Conservation (phyloP, 1,139 yeast genomes). For the Zygosaccharomyces sapae region DNA sequence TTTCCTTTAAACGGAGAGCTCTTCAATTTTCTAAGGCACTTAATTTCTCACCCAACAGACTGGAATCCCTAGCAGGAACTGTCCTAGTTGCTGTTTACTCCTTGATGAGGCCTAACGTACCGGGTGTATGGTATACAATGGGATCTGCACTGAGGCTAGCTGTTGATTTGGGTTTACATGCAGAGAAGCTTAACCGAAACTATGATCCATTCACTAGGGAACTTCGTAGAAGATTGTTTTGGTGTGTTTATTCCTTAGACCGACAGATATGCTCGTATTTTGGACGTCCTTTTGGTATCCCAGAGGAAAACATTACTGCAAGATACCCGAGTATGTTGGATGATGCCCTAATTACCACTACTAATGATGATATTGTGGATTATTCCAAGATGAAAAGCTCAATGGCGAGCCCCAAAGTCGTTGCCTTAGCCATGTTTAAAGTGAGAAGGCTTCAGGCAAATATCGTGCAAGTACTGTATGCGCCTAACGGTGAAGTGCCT, state of each 20-base stretch:
- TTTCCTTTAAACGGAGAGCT: slow-evolving; percentile 70
- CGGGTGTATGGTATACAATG: slow-evolving; percentile 89
- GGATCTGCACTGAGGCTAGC: slow-evolving; percentile 78
- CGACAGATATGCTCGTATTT: slow-evolving; percentile 70
- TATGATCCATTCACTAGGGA: slow-evolving; percentile 58
- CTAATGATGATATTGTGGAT: slow-evolving; percentile 32
- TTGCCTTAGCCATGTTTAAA: slow-evolving; percentile 61
- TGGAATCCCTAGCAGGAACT: slow-evolving; percentile 71
- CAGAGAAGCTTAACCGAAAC: slow-evolving; percentile 46
- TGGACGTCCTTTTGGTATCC: slow-evolving; percentile 71
- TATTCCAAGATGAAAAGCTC: slow-evolving; percentile 36
- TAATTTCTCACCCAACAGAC: slow-evolving; percentile 53
- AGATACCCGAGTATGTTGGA: slow-evolving; percentile 71
- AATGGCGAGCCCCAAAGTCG: slow-evolving; percentile 59
- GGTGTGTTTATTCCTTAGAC: slow-evolving; percentile 86
- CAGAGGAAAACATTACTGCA: slow-evolving; percentile 62
- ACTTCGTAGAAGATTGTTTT: slow-evolving; percentile 70
- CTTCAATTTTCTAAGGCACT: slow-evolving; percentile 57
- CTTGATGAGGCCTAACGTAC: slow-evolving; percentile 69
- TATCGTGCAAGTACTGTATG: slow-evolving; percentile 67
- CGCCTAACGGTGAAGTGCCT: slow-evolving; percentile 61
- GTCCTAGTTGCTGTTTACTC: slow-evolving; percentile 66
- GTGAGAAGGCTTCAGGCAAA: slow-evolving; percentile 75
- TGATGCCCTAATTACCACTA: slow-evolving; percentile 54
- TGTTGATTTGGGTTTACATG: slow-evolving; percentile 79